phyloP scores from a whole-genome alignment of 768 basidiomycete genomes.

The Mycena rebaudengoi region DNA sequence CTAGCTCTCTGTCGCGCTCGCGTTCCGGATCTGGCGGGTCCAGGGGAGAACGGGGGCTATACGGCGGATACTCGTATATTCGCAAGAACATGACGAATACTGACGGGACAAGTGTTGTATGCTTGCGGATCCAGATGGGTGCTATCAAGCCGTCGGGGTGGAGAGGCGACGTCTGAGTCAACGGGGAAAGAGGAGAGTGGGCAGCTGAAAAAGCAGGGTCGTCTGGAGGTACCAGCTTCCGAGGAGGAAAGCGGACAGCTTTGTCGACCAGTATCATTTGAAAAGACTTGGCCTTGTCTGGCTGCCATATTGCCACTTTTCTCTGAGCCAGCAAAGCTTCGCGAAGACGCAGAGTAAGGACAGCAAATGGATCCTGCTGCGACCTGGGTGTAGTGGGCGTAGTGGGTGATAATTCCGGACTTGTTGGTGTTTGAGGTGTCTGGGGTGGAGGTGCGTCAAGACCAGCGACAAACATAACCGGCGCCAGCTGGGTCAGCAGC shows the following conservation, averaged over 20 bases:
- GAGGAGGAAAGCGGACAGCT: slow-evolving; percentile 85
- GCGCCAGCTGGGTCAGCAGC: slow-evolving; percentile 86
- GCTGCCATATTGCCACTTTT: slow-evolving; percentile 75
- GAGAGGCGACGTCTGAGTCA: slow-evolving; percentile 87
- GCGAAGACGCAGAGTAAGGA: slow-evolving; percentile 69
- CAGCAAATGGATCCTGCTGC: slow-evolving; percentile 66
- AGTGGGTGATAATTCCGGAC: slow-evolving; percentile 31
- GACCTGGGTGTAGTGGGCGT: slow-evolving; percentile 37
- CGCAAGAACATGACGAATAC: slow-evolving; percentile 93
- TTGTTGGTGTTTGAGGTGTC: slow-evolving; percentile 26
- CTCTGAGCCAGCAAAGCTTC: slow-evolving; percentile 72
- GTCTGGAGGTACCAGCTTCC: slow-evolving; percentile 73
- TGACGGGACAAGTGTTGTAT: slow-evolving; percentile 88
- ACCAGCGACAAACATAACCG: slow-evolving; percentile 95
- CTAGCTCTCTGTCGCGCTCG: slow-evolving; percentile 65
- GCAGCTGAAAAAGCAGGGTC: slow-evolving; percentile 63
- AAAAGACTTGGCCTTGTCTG: slow-evolving; percentile 77
- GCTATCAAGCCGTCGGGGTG: slow-evolving; percentile 96
- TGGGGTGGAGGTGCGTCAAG: slow-evolving; percentile 57
- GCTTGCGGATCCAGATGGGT: slow-evolving; percentile 98
- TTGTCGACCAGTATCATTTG: slow-evolving; percentile 88
- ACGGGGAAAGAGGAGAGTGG: slow-evolving; percentile 94
- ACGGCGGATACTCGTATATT: slow-evolving; percentile 71
- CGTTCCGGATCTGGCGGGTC: slow-evolving; percentile 61
- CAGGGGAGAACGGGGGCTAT: slow-evolving; percentile 59